Evolutionary conservation across 164 flowering plant genomes (phyloP), one percentile per base, ranked within the genome.

Genomic region (Kingdonia uniflora): DNA sequence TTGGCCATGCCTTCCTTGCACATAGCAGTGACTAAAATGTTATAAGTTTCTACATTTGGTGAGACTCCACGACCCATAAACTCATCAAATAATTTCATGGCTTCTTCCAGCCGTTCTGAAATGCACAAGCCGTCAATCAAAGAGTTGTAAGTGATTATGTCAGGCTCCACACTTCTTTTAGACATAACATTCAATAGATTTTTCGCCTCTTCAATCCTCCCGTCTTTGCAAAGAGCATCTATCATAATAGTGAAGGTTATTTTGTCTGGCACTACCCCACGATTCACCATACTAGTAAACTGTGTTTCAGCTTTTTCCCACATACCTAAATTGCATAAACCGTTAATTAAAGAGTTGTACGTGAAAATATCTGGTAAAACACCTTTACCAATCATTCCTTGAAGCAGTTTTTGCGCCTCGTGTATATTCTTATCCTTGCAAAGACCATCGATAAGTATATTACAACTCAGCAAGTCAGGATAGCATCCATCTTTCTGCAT

Each of bases 201-300:
- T 6, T 0, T 15, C 15, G 35, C 35, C 24, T 48, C 37, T 10
- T 4, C 24, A 2, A 19, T 14, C 25, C 51, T 48, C 51, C 51
- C 51, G 1, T 48, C 33, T 48, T 48, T 48, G 35, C 51, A 48
- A 24, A 48, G 51, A 48, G 33, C 51, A 48, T 48, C 37, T n/a
- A 48, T 19, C 33, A 48, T 14, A 22, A 24, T 48, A 35, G 15
- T 22, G 29, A 21, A 47, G 11, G 51, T 21, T 22, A 47, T 3
- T 4, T 21, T 29, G 23, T 47, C 51, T 12, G 51, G 51, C 7
- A 16, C 21, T 2, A 47, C 15, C 44, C 44, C n/a, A n/a, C n/a
- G n/a, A n/a, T n/a, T n/a, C n/a, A n/a, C n/a, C n/a, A n/a, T n/a
- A n/a, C n/a, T n/a, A n/a, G n/a, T n/a, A n/a, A n/a, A n/a, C n/a